Base-by-base conservation (phyloP, 805 yeast genomes). In the Sugiyamaella smithiae region DNA sequence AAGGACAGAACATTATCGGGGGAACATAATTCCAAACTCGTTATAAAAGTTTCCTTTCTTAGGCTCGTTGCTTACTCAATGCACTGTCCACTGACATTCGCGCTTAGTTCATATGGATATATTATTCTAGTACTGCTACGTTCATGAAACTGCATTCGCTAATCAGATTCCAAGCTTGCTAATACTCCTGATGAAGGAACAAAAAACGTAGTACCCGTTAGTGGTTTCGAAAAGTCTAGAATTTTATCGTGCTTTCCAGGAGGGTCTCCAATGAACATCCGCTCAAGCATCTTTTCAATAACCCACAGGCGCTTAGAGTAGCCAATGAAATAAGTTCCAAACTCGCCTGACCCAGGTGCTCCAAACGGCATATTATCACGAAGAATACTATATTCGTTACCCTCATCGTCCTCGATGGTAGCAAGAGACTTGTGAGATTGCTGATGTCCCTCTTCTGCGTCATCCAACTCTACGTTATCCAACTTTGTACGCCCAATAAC, bases 391-490 rank as follows among this genome's bases (percentile, higher is more conserved):
- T 49, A 45, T 46, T 51, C 52, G 14, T 47, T 46, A 22, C 64
- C 82, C 7, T 26, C 29, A 51, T 76, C 82, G 63, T 86, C 95
- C 51, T 72, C 74, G 60, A 86, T 85, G 24, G 91, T 85, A 33
- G 83, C 81, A 46, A 80, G 65, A 20, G 56, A 53, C 38, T 60
- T 46, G 45, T 56, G 60, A 67, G 67, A 66, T 76, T 81, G 64
- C 20, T 40, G 49, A 40, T 45, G 37, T 17, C 50, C 52, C 3
- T 12, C 9, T 1, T 3, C 33, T 14, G 52, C 50, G 40, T 57
- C 60, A 14, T 45, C 50, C 1, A 54, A 51, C 50, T 51, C 55
- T 22, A 54, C 40, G 35, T 57, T 57, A 16, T 51, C 49, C 23
- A 54, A 29, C 56, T 57, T 57, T 11, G 56, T 36, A 14, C 61